Evolutionary conservation across 148 eudicot genomes (phyloP).

Genomic region (Heliamphora exappendiculata): DNA sequence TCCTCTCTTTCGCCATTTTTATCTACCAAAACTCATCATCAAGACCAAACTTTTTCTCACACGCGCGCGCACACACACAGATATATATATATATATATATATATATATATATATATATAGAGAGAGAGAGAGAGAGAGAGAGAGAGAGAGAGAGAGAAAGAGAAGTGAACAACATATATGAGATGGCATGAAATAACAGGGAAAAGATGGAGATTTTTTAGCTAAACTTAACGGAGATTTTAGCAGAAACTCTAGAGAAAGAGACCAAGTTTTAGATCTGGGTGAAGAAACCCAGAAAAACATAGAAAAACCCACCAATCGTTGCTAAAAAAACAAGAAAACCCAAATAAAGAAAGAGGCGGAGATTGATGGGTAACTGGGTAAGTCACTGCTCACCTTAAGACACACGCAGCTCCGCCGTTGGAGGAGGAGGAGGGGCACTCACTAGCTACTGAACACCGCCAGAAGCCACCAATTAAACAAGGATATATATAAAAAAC

Average conservation of each 20-base stretch:
- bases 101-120: no score
- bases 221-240: not conserved
- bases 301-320: not conserved
- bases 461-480: not conserved
- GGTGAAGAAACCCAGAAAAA: not conserved
- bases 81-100: no score
- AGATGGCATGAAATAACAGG: no score
- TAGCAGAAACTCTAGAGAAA: not conserved
- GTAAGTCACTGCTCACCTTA: not conserved
- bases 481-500: no score
- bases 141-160: no score
- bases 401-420: no score
- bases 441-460: not conserved
- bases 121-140: no score
- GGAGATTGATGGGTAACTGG: not conserved
- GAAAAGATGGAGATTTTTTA: not conserved
- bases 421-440: not conserved
- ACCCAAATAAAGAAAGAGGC: not conserved
- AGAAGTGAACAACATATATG: no score
- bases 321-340: not conserved
- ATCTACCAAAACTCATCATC: no score
- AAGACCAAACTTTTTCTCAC: no score
- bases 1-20: constrained; percentile 33
- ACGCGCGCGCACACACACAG: no score
- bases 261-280: not conserved